phyloP scores from a whole-genome alignment of 306 rosid species.

The Lablab purpureus region DNA sequence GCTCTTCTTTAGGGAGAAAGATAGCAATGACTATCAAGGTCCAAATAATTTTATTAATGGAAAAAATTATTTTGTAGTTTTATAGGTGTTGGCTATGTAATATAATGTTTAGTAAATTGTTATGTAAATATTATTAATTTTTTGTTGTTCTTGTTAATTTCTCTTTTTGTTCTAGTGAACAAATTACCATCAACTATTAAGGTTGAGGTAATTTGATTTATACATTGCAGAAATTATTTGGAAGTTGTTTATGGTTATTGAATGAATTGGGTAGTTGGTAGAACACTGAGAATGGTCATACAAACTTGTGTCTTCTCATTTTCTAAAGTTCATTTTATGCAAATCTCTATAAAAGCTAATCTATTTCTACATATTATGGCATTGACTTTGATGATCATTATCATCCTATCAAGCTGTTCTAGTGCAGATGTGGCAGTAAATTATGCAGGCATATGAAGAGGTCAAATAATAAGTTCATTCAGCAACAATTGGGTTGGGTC shows the following conservation, averaged over 20 bases:
- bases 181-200: neutral
- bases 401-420: slow-evolving; percentile 65
- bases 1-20: slow-evolving; percentile 9
- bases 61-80: slow-evolving; percentile 19
- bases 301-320: neutral
- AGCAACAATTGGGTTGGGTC: neutral
- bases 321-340: neutral
- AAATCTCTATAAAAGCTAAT: slow-evolving; percentile 26
- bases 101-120: slow-evolving; percentile 40
- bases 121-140: slow-evolving; percentile 7
- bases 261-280: slow-evolving; percentile 26
- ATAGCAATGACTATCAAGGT: slow-evolving; percentile 7
- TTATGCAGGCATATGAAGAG: slow-evolving; percentile 91
- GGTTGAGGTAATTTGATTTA: slow-evolving; percentile 29
- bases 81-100: neutral
- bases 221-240: slow-evolving; percentile 1
- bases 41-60: slow-evolving; percentile 19
- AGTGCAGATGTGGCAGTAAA: slow-evolving; percentile 87
- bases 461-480: slow-evolving; percentile 61
- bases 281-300: slow-evolving; percentile 24
- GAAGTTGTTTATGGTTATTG: slow-evolving; percentile 30
- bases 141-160: slow-evolving; percentile 19
- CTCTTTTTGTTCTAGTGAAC: slow-evolving; percentile 6
- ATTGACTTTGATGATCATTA: slow-evolving; percentile 83
- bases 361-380: slow-evolving; percentile 78